phyloP scores from a whole-genome alignment of 2,329 filamentous ascomycete genomes.

The Incumbomyces lentus region DNA sequence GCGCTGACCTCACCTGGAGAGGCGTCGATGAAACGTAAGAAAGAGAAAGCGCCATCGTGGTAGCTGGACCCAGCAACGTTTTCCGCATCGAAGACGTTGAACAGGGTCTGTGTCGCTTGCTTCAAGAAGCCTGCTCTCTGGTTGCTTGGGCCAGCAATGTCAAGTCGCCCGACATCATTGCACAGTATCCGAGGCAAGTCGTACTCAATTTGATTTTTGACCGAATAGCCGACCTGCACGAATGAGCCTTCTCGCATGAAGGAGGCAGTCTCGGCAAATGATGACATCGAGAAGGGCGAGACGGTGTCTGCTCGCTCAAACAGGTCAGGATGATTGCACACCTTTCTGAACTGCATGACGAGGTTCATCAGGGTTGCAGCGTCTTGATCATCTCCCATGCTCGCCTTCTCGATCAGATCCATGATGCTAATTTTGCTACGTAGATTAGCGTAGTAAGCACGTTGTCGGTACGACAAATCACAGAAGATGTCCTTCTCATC shows the following conservation, averaged over 20 bases:
- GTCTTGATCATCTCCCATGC: slow-evolving; percentile 85
- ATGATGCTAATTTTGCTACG: slow-evolving; percentile 97
- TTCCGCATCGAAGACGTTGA: slow-evolving; percentile 84
- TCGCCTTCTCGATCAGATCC: slow-evolving; percentile 95
- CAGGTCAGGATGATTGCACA: slow-evolving; percentile 95
- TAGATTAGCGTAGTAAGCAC: slow-evolving; percentile 83
- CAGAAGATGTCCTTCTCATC: slow-evolving; percentile 95
- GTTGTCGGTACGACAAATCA: slow-evolving; percentile 89
- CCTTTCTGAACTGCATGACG: slow-evolving; percentile 99
- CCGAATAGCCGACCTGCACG: slow-evolving; percentile 75
- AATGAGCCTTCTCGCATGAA: slow-evolving; percentile 81
- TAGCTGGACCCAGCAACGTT: slow-evolving; percentile 60
- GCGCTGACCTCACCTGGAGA: slow-evolving; percentile 63
- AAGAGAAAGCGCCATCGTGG: slow-evolving; percentile 58
- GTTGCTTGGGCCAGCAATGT: slow-evolving; percentile 65
- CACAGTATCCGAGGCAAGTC: slow-evolving; percentile 72
- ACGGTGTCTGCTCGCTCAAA: slow-evolving; percentile 90
- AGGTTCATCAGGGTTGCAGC: slow-evolving; percentile 96
- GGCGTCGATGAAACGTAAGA: slow-evolving; percentile 74
- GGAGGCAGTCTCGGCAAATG: slow-evolving; percentile 89
- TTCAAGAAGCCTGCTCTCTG: slow-evolving; percentile 58
- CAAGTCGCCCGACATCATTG: slow-evolving; percentile 65
- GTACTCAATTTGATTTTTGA: slow-evolving; percentile 76
- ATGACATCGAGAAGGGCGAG: slow-evolving; percentile 72
- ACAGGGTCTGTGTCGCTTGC: slow-evolving; percentile 65